Evolutionary conservation across 139 green algal species (phyloP), one percentile per base, ranked within the genome.

Genomic region (Micractinium conductrix): DNA sequence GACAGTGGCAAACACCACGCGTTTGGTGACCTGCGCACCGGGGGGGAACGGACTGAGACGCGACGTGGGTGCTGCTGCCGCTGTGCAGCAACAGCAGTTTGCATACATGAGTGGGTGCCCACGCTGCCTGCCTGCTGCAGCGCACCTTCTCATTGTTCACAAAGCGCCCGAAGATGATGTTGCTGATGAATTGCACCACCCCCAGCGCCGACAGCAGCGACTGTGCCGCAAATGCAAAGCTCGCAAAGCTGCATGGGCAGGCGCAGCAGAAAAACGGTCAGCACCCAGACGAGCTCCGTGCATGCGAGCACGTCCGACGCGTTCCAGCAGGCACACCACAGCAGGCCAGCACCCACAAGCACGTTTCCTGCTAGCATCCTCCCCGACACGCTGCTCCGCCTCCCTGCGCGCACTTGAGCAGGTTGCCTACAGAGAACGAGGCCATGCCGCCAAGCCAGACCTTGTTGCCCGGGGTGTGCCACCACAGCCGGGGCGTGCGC

Each of bases 161-260:
- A 9, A 94, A 88, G 8, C 79, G 91, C 1, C 93, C 92, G 87
- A 98, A 98, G 2, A 94, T 42, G 2, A 98, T 93, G 86, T 98
- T 98, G 42, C 92, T 93, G 0, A 98, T 87, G 83, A 98, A 98
- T 81, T 98, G 94, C 6, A 98, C 86, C 40, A 90, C 92, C 5
- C 95, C 95, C 30, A 98, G 89, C 5, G 94, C 94, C 2, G 94
- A 89, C 42, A 98, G 91, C 35, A 98, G 88, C 6, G 93, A 97
- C 80, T 98, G 95, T 8, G 95, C 94, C 30, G 95, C 95, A 91
- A 94, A 98, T 19, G 89, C 94, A 84, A 87, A 85, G 44, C 37
- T 78, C 4, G 74, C 76, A 86, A 85, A 88, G 69, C 78, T 83
- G 78, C 75, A 68, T 9, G 17, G 8, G 8, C 14, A 16, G 37